phyloP scores from a whole-genome alignment of 1,139 yeast species.

The Candida tetrigidarum region DNA sequence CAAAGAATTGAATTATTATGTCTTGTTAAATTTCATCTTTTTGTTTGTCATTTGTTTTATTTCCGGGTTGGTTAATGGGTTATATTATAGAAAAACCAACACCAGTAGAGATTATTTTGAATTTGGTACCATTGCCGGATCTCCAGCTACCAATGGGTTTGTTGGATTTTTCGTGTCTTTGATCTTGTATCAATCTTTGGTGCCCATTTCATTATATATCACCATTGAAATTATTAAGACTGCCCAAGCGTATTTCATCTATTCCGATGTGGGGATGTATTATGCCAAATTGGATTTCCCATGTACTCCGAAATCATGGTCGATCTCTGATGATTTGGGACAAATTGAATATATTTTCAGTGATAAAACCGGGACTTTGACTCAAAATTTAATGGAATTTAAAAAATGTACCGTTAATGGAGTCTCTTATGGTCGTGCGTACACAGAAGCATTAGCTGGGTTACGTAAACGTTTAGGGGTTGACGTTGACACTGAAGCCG shows the following conservation, averaged over 20 bases:
- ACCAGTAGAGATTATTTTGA: constrained; percentile 51
- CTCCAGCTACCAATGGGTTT: constrained; percentile 55
- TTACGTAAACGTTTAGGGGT: constrained; percentile 58
- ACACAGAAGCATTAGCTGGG: constrained; percentile 66
- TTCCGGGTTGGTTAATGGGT: constrained; percentile 56
- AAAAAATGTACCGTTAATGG: constrained; percentile 63
- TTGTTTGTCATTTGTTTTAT: constrained; percentile 54
- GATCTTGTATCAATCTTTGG: constrained; percentile 59
- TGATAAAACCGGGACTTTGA: constrained; percentile 65
- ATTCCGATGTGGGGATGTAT: constrained; percentile 55
- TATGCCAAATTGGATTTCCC: constrained; percentile 57
- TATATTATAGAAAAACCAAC: constrained; percentile 39
- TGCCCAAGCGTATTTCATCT: constrained; percentile 60
- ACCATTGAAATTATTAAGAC: constrained; percentile 64
- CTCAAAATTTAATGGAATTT: constrained; percentile 66
- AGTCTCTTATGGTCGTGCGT: constrained; percentile 59
- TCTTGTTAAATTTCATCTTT: constrained; percentile 49
- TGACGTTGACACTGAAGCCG: constrained; percentile 53
- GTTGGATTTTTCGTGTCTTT: constrained; percentile 56
- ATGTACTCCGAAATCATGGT: constrained; percentile 66
- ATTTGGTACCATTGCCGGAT: constrained; percentile 53
- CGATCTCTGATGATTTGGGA: constrained; percentile 66
- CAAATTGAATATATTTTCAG: constrained; percentile 65
- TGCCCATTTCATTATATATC: constrained; percentile 62
- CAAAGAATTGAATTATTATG: constrained; percentile 54